Conservation (phyloP, 2,329 filamentous ascomycete species). For the Chaetomiaceae sp. region DNA sequence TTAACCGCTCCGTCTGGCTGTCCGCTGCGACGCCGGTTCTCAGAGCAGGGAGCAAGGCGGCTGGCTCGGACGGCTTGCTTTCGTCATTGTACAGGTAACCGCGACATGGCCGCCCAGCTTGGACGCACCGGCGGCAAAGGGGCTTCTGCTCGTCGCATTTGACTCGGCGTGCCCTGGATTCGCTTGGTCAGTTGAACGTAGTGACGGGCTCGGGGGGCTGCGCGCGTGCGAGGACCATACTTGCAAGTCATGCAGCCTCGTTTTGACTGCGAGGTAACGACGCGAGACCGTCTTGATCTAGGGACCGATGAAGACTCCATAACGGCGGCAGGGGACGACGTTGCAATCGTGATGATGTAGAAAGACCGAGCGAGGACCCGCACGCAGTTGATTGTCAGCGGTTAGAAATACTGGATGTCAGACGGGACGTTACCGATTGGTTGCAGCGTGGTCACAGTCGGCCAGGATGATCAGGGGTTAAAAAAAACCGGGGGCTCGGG, state of each 20-base stretch:
- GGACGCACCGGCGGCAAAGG: conserved; percentile 1
- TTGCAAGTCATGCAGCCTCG: conserved; percentile 4
- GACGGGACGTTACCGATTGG: too few relatives aligned
- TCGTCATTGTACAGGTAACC: neutral
- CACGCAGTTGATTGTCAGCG: too few relatives aligned
- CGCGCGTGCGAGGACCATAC: neutral
- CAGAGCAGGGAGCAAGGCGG: neutral
- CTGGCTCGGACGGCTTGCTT: neutral
- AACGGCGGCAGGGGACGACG: neutral
- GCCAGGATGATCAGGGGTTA: too few relatives aligned
- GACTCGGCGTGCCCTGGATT: neutral
- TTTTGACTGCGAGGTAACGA: conserved; percentile 2
- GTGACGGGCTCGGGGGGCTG: too few relatives aligned
- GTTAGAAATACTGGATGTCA: too few relatives aligned
- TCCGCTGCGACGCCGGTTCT: neutral
- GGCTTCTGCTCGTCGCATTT: conserved; percentile 5
- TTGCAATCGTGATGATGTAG: too few relatives aligned
- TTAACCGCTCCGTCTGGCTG: neutral
- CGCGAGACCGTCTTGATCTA: neutral
- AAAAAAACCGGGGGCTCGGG: too few relatives aligned
- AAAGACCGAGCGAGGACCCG: too few relatives aligned
- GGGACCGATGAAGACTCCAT: neutral
- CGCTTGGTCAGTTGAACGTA: neutral
- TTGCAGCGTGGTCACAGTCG: too few relatives aligned
- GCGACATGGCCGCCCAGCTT: neutral